A percentile compares a stretch with the other conserved stretches of the same genome.
phyloP scores from a whole-genome alignment of 352 stramenopile genomes.

The Pythium plurisporium region DNA sequence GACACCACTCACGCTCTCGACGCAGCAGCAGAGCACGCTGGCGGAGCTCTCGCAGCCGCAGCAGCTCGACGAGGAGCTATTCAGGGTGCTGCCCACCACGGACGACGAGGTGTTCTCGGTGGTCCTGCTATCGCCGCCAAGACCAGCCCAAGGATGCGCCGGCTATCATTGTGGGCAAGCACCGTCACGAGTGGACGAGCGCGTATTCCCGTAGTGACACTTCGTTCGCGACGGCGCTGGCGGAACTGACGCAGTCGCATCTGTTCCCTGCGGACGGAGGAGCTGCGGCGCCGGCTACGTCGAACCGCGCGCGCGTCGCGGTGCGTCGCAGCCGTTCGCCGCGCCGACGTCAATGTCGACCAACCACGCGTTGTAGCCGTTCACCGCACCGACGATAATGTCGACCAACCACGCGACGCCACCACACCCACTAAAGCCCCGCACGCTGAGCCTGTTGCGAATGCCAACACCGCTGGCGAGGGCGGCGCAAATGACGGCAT shows the following conservation, averaged over 20 bases:
- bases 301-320: slow-evolving; percentile 37
- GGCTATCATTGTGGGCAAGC: slow-evolving; percentile 44
- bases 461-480: too few relatives aligned
- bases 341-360: too few relatives aligned
- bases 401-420: too few relatives aligned
- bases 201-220: slow-evolving; percentile 14
- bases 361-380: too few relatives aligned
- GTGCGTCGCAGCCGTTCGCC: too few relatives aligned
- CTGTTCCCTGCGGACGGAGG: slow-evolving; percentile 29
- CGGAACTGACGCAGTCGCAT: slow-evolving; percentile 34
- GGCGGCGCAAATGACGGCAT: too few relatives aligned
- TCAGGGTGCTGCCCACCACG: slow-evolving; percentile 1
- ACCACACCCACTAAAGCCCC: too few relatives aligned
- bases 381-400: too few relatives aligned
- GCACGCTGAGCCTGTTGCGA: too few relatives aligned
- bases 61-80: slow-evolving; percentile 29
- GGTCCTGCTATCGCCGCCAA: slow-evolving; percentile 14
- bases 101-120: slow-evolving; percentile 14
- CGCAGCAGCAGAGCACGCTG: too few relatives aligned
- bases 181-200: slow-evolving; percentile 61
- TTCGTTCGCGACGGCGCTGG: slow-evolving; percentile 24
- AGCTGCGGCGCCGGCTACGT: background rate
- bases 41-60: background rate
- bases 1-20: background rate
- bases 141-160: background rate